Evolutionary conservation across 2,329 filamentous ascomycete species (phyloP), one percentile per base, ranked within the genome.

Genomic region (Dryadomyces quercivorus): DNA sequence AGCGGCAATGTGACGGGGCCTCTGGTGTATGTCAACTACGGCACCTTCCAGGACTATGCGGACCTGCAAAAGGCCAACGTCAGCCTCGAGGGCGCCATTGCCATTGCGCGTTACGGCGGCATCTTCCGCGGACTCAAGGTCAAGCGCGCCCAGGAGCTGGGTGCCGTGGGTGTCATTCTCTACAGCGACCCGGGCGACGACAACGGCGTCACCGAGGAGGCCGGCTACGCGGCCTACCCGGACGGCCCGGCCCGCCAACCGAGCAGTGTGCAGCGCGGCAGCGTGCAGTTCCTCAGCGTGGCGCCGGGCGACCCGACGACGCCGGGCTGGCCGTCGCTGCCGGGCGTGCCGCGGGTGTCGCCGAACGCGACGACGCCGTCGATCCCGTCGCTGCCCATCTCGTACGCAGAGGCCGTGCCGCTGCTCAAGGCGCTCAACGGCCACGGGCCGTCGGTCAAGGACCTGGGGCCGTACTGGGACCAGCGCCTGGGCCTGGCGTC

Each of bases 101-200:
- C 88, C 1, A 73, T 97, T 58, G 85, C 80, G 46, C 90, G 86
- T 64, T 96, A 97, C 65, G 92, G 92, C 16, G 76, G 80, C 48
- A 83, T 92, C 58, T 95, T 96, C 73, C 80, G 92, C 53, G 92
- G 91, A 0, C 75, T 97, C 59, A 97, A 96, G 69, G 82, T 96
- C 55, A 95, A 95, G 75, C 81, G 90, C 51, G 92, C 92, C 1
- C 86, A 95, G 67, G 89, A 96, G 62, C 74, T 95, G 18, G 92
- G 91, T 40, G 92, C 93, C 80, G 73, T 93, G 47, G 92, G 90
- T n/a, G 76, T 81, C 13, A 72, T 96, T 50, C 80, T 96, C 50
- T 97, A 92, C 70, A 85, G 77, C 47, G 92, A 97, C 66, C 92
- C 92, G 1, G 89, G 91, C 46, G 88, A 95, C 63, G 92, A 97